These are phyloP conservation scores for Candida andamanensis DNA, from an alignment of 805 yeast species.

Conservation along the genomic window DNA sequence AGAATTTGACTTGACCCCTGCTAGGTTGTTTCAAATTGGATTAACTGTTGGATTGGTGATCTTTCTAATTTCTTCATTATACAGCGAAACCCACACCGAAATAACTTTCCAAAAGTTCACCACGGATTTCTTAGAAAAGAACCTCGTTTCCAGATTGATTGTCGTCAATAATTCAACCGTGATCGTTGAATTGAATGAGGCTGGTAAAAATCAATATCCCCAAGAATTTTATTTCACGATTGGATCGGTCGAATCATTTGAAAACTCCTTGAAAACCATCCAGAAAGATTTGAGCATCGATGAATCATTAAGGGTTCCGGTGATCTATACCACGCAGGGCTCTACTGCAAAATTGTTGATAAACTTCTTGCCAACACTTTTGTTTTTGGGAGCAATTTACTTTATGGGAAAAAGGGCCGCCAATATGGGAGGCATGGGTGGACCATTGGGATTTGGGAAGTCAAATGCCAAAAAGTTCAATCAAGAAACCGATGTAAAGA, in stretches of 20 bases:
- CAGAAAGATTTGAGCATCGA: constrained; percentile 66
- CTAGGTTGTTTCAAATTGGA: constrained; percentile 27
- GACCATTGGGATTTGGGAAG: constrained; percentile 73
- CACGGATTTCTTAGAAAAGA: constrained; percentile 65
- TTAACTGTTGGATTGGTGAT: constrained; percentile 24
- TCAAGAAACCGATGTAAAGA: constrained; percentile 76
- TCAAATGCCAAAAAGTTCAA: constrained; percentile 76
- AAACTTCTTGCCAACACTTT: constrained; percentile 82
- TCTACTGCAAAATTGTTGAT: constrained; percentile 56
- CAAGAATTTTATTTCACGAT: constrained; percentile 54
- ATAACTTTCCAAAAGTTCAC: constrained; percentile 92
- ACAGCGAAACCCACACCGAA: constrained; percentile 34
- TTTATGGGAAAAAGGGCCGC: constrained; percentile 61
- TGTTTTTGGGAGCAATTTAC: constrained; percentile 83
- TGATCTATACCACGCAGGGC: constrained; percentile 70
- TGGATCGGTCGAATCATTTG: constrained; percentile 88
- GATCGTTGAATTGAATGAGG: constrained; percentile 60
- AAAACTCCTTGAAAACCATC: constrained; percentile 67
- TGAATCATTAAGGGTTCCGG: constrained; percentile 68
- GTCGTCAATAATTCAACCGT: constrained; percentile 78
- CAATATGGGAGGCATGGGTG: constrained; percentile 42
- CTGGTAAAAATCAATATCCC: constrained; percentile 47
- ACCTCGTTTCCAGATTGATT: constrained; percentile 64
- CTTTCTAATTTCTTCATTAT: constrained; percentile 17
- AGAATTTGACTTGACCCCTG: constrained; percentile 16